Evolutionary conservation across 495 filamentous ascomycete genomes (phyloP), one percentile per base, ranked within the genome.

Genomic region (Hypoxylon fragiforme): DNA sequence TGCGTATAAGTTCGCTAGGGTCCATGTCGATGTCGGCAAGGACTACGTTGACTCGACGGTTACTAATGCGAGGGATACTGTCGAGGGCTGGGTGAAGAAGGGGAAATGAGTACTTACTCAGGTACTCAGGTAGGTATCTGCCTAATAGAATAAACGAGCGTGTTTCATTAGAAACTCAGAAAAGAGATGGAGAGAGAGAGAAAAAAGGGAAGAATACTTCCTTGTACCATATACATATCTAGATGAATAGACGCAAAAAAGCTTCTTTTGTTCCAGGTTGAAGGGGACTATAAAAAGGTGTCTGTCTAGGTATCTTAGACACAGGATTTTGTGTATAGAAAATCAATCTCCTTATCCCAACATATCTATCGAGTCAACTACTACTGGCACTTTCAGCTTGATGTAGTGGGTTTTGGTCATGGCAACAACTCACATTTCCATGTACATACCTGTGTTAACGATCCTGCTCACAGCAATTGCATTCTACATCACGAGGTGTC

Each of bases 11-110:
- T 87, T 88, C 50, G 84, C 83, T 12, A 79, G 82, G 66, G 82
- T 88, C 56, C 90, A 91, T 70, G 80, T 81, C 15, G 76, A 83
- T 36, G 80, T 89, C 70, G 83, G 80, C 19, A 79, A 84, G 60
- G 77, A 72, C 53, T 89, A 86, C 78, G 81, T 91, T 64, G 85
- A 92, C 63, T 87, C 91, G 48, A 87, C 84, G 70, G 87, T 96
- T 42, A 77, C 72, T 40, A 80, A 84, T 16, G 83, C 78, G 40
- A 79, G 91, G 59, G 87, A 89, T 73, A 78, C 77, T 56, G 70
- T 96, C 31, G 91, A 97, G 77, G 85, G 82, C 28, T 87, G 92
- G 88, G 88, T 98, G 30, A 88, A 83, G 74, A 92, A 95, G 79
- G 90, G 90, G 35, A 87, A 86, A 77, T 88, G 69, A 65, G 57